These are phyloP conservation scores for Apiotrichum domesticum DNA, from an alignment of 1,284 basidiomycete species.

Conservation along the genomic window DNA sequence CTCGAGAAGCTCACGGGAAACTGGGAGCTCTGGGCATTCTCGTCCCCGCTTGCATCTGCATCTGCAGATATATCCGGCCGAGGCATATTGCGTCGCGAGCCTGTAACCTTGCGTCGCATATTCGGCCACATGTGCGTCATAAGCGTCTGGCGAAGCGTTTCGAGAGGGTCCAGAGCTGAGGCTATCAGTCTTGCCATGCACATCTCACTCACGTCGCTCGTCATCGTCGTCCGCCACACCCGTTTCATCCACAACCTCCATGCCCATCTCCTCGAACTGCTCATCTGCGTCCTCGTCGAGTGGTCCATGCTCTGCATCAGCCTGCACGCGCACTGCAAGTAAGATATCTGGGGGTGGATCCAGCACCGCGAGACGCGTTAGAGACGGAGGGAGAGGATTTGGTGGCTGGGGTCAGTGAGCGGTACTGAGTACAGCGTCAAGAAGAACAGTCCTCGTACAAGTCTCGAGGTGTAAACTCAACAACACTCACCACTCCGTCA, in stretches of 20 bases:
- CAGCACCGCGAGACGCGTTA: constrained; percentile 25
- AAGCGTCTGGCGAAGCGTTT: constrained; percentile 37
- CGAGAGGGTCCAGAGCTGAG: constrained; percentile 30
- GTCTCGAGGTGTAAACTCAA: background rate
- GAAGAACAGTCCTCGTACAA: too few species aligned
- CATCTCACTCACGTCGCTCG: constrained; percentile 31
- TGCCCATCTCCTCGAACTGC: constrained; percentile 34
- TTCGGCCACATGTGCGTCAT: constrained; percentile 43
- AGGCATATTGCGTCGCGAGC: background rate
- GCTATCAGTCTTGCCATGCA: constrained; percentile 3
- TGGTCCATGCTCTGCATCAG: background rate
- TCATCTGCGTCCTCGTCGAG: constrained; percentile 17
- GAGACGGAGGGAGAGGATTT: constrained; percentile 20
- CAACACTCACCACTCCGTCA: constrained; percentile 3
- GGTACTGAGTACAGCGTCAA: too few species aligned
- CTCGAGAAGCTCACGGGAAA: constrained; percentile 15
- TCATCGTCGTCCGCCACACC: constrained; percentile 34
- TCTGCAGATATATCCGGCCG: constrained; percentile 6
- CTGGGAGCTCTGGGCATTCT: background rate
- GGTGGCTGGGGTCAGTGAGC: constrained; percentile 13
- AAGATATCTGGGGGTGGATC: constrained; percentile 35
- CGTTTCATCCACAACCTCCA: constrained; percentile 38
- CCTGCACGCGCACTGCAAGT: constrained; percentile 24
- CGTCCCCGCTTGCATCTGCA: constrained; percentile 4
- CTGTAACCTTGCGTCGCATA: constrained; percentile 24